Base-by-base conservation (phyloP, 768 basidiomycete genomes). In the Boletellus ananiceps region DNA sequence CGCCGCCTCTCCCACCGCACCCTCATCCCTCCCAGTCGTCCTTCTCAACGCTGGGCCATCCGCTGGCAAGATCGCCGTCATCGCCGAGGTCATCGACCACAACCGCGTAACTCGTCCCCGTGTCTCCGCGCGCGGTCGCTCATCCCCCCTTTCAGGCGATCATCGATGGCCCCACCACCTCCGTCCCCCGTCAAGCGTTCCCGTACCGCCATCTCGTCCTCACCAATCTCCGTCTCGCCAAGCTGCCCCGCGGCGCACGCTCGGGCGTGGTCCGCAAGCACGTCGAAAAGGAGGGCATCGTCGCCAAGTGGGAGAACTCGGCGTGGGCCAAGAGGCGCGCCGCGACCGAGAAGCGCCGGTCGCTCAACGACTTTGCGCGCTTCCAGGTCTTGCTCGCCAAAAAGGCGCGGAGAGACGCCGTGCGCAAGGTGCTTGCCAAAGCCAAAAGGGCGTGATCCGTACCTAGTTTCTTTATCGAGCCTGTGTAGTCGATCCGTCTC, bases 81-180 rank as follows among this genome's bases (percentile, higher is more conserved):
- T 99, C 69, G 85, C 83, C 44, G 93, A 98, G 72, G 94, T 98
- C 71, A 94, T 98, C 57, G 96, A 98, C 82, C 95, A 98, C 80
- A 95, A 93, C 79, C 84, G 94, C 69, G 95, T 96, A 67, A 54
- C 5, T 11, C 40, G 36, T 19, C 12, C 2, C 21, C 15, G 11
- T 21, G 8, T 34, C n/a, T 5, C 42, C 7, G 37, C 7, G 2
- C 21, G n/a, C 35, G 29, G 29, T 29, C 16, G 19, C 39, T 45
- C 40, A 41, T 6, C 16, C 32, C 19, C 8, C 40, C 27, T 16
- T 45, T 0, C 62, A 98, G 95, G 95, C 94, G 31, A 82, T 99
- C 67, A 83, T 98, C 64, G 95, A 98, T 72, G 94, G 94, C 40
- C 94, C 96, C 46, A 79, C 81, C 32, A 92, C 93, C 51, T 82